These are phyloP conservation scores for Setaria viridis DNA, from an alignment of 202 grass and related monocot genomes.

Conservation along the genomic window DNA sequence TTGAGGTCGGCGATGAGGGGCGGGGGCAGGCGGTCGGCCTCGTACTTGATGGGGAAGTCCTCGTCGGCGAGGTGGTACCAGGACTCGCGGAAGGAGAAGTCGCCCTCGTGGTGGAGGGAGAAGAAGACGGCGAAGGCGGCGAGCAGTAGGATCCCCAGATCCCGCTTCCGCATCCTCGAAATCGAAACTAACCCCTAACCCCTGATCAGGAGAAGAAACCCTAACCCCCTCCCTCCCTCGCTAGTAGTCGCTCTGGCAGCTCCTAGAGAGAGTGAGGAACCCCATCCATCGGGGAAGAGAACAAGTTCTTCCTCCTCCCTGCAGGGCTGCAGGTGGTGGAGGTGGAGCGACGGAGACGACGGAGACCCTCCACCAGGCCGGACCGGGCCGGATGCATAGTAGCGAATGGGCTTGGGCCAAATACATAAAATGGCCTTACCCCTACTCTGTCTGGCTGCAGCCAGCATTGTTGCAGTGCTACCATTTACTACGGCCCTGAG, in stretches of 20 bases:
- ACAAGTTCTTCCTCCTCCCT: too few relatives aligned
- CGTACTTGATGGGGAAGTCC: constrained; percentile 86
- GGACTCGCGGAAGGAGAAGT: constrained; percentile 87
- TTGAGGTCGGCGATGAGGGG: constrained; percentile 89
- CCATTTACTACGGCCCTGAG: too few relatives aligned
- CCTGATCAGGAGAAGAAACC: too few relatives aligned
- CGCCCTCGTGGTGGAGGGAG: constrained; percentile 94
- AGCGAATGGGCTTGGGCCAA: background rate
- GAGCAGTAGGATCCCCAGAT: constrained; percentile 90
- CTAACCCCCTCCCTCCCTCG: too few relatives aligned
- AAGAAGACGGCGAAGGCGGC: constrained; percentile 94
- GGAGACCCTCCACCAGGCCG: too few relatives aligned
- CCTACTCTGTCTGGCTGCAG: too few relatives aligned
- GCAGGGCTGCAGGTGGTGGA: too few relatives aligned
- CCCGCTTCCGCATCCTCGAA: constrained; percentile 77
- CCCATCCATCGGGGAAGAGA: too few relatives aligned
- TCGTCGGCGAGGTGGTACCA: constrained; percentile 89
- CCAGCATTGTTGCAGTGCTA: too few relatives aligned
- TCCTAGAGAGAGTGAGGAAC: too few relatives aligned
- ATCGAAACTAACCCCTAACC: background rate
- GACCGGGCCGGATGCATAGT: background rate
- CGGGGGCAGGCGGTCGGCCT: constrained; percentile 83
- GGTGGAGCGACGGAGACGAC: background rate
- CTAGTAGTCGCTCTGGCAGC: background rate
- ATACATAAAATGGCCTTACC: background rate